A percentile compares a stretch with the other conserved stretches of the same genome.
Evolutionary conservation across 2,329 filamentous ascomycete species (phyloP).

Genomic region (Claviceps africana): DNA sequence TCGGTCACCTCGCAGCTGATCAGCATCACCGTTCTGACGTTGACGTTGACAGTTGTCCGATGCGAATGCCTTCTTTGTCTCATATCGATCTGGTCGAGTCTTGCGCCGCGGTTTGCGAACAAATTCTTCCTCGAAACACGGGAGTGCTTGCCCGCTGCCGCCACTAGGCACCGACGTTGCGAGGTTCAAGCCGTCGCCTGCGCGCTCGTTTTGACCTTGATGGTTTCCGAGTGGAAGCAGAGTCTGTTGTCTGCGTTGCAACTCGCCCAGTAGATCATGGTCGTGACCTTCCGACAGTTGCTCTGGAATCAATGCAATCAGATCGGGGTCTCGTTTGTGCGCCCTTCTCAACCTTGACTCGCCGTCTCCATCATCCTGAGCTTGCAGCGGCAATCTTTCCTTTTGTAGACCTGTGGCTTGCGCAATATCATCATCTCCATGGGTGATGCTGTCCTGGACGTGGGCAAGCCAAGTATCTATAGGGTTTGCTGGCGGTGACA

Average conservation of each 20-base stretch:
- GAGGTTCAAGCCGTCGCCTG: neutral
- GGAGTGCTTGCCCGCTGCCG: neutral
- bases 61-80: neutral
- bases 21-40: neutral
- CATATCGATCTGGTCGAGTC: constrained; percentile 10
- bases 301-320: neutral
- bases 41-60: neutral
- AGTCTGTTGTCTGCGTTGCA: neutral
- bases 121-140: neutral
- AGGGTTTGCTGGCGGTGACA: neutral
- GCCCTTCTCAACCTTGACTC: neutral
- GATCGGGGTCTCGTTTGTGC: neutral
- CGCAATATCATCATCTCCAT: neutral
- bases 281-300: neutral
- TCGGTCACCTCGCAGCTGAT: neutral
- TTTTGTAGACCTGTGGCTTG: neutral
- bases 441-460: neutral
- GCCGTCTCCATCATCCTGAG: neutral
- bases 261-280: neutral
- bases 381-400: neutral
- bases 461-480: constrained; percentile 1
- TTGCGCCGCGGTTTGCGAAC: constrained; percentile 9
- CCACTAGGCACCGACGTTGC: neutral
- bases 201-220: neutral
- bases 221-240: neutral